phyloP scores from a whole-genome alignment of 306 rosid genomes.

The Cicer yamashitae region DNA sequence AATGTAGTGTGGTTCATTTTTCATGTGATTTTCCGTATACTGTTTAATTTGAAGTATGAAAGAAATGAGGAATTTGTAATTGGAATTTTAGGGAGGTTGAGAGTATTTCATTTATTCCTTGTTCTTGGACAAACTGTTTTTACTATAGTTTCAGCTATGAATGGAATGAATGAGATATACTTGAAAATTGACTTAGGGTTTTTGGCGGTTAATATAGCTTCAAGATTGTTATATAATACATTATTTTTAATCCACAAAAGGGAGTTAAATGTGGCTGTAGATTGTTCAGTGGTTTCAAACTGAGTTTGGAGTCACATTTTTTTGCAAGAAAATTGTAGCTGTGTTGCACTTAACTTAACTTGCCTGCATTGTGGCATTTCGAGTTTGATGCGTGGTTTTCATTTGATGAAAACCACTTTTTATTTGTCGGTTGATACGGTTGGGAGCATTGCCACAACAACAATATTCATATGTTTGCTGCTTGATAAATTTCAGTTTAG shows the following conservation, averaged over 20 bases:
- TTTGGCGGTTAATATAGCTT: conserved; percentile 4
- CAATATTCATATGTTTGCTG: background rate
- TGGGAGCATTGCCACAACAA: background rate
- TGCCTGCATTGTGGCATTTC: background rate
- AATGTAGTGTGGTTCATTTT: conserved; percentile 14
- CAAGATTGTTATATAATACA: background rate
- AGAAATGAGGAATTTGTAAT: conserved; percentile 8
- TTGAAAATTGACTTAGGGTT: conserved; percentile 24
- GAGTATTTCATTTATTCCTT: background rate
- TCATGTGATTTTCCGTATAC: background rate
- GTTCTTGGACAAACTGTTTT: conserved; percentile 14
- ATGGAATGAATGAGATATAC: background rate
- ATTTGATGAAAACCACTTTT: background rate
- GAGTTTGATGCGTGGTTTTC: background rate
- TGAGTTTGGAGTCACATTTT: background rate
- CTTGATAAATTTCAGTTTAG: conserved; percentile 4
- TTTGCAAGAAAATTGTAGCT: background rate
- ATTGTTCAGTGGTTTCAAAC: background rate
- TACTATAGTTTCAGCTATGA: conserved; percentile 20
- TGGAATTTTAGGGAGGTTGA: background rate
- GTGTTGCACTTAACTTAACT: background rate
- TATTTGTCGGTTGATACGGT: background rate
- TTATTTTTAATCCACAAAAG: background rate
- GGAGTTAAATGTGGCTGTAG: background rate
- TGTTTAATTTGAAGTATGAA: background rate